Base-by-base conservation (phyloP, 768 basidiomycete genomes). In the Boletus coccyginus region DNA sequence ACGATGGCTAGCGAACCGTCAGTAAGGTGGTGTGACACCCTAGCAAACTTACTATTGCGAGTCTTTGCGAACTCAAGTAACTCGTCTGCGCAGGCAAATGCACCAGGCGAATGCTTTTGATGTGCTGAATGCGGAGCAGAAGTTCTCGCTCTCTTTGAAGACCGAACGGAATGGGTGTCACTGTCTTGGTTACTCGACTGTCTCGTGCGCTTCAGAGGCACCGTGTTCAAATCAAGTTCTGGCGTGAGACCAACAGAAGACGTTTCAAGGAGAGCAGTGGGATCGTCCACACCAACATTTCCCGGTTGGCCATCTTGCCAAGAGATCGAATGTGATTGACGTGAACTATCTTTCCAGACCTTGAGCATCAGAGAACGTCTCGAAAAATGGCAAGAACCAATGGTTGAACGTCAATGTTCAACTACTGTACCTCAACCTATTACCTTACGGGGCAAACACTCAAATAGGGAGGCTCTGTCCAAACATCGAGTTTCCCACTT, bases 221-320 rank as follows among this genome's bases (percentile, higher is more conserved):
- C 24, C 17, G 17, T 27, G 48, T 46, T 56, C 55, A 62, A 21
- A 67, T 44, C 52, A 40, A 46, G 46, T 38, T 55, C 47, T 40
- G 51, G 45, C 46, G 40, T 38, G 32, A 49, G 53, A 52, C 52
- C 53, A 48, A 56, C 50, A 51, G 57, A 56, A 56, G 57, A 46
- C 38, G 50, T 50, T 62, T 61, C 56, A 48, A 53, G 58, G 55
- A 53, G 55, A 50, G 59, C 33, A 61, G 50, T 52, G 63, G 74
- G 58, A 47, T 52, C 52, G 54, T 62, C 61, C 57, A 60, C 60
- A 59, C 63, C 62, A 57, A 61, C 55, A 67, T 65, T 70, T 68
- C 65, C 66, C 65, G 55, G 62, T 58, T 58, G 62, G 60, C 58
- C 27, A 27, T 24, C n/a, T 53, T 45, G 38, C 32, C 2, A 19